Evolutionary conservation across 768 basidiomycete genomes (phyloP), one percentile per base, ranked within the genome.

Genomic region (Russula sp.): DNA sequence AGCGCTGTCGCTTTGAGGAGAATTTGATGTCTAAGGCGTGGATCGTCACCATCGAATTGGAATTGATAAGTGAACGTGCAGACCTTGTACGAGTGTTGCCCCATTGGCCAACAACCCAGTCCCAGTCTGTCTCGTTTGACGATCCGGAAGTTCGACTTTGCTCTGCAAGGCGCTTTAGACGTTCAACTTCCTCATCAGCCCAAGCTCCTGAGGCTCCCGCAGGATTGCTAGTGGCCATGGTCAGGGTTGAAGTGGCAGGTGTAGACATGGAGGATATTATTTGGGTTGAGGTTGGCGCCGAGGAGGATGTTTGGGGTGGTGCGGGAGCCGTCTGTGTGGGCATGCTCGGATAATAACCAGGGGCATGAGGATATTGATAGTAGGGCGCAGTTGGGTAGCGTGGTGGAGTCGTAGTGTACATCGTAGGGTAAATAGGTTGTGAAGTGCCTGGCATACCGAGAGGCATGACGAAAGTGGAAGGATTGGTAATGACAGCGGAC

Each of bases 1-100:
- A 93, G 72, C n/a, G 79, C 75, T 1, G 87, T 92, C 2, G 89
- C 90, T 72, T 90, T 91, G 63, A 90, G 82, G 38, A 91, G 75
- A 58, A 92, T 90, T 70, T 93, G 90, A 67, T 90, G 88, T 69
- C 90, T 92, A 59, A 7, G 59, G 59, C 46, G 61, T 49, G 45
- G 10, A 48, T 7, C 3, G 14, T 48, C 14, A 42, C 18, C 11
- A 32, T 9, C 18, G 9, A 0, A 39, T 34, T 13, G 20, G 11
- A 10, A n/a, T 16, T 7, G 25, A 34, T 16, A 51, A 41, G 29
- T 46, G 57, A 59, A 1, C 29, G 48, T 34, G 74, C 75, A 51
- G 64, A 88, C 90, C 87, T 83, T 58, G 90, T 85, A 57, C 90
- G 78, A 42, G 82, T 82, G 63, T 79, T 80, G 5, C 90, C 90